phyloP scores from a whole-genome alignment of 2,329 filamentous ascomycete species.

The Aspergillus tamarii region DNA sequence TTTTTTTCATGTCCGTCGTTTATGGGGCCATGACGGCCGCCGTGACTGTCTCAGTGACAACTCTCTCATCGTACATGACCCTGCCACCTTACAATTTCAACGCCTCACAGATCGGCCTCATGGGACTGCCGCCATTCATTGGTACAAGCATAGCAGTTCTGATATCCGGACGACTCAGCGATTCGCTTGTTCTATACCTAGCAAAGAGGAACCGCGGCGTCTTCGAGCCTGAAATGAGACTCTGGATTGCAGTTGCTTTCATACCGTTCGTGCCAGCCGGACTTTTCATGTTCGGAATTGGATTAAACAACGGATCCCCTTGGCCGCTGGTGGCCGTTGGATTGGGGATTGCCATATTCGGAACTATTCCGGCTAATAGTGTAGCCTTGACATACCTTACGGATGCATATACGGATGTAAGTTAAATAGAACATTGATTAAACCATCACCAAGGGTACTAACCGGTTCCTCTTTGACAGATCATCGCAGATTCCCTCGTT shows the following conservation, averaged over 20 bases:
- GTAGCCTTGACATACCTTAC: background rate
- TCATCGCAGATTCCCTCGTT: constrained; percentile 52
- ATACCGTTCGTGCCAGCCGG: constrained; percentile 39
- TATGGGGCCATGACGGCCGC: constrained; percentile 45
- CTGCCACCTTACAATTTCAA: constrained; percentile 46
- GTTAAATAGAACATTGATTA: too few relatives aligned
- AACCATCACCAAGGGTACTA: background rate
- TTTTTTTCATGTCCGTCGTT: constrained; percentile 44
- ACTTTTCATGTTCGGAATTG: constrained; percentile 38
- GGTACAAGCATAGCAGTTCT: constrained; percentile 40
- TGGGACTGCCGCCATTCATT: constrained; percentile 46
- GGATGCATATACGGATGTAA: background rate
- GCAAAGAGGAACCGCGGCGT: constrained; percentile 43
- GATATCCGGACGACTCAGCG: constrained; percentile 39
- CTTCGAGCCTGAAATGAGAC: constrained; percentile 50
- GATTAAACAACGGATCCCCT: constrained; percentile 29
- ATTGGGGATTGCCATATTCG: background rate
- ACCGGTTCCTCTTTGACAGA: constrained; percentile 29
- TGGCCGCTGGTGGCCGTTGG: background rate
- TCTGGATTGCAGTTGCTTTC: constrained; percentile 33
- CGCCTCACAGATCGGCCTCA: constrained; percentile 42
- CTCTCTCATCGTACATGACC: constrained; percentile 41
- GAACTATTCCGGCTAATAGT: background rate
- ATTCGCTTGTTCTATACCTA: constrained; percentile 39
- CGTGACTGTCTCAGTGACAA: constrained; percentile 43